Evolutionary conservation across 306 rosid genomes (phyloP), one percentile per base, ranked within the genome.

Genomic region (Acacia acuminata): DNA sequence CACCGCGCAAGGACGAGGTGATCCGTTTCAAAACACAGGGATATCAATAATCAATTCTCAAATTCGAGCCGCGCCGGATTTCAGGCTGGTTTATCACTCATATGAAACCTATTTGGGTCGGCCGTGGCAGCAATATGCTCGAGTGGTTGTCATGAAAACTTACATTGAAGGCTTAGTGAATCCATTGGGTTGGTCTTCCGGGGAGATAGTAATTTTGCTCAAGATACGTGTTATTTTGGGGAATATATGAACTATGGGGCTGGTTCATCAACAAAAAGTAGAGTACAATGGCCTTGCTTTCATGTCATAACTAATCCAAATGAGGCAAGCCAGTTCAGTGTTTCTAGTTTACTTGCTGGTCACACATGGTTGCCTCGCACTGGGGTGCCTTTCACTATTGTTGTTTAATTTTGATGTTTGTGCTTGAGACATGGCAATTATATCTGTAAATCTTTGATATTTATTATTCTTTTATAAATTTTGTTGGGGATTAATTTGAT

Each of bases 101-200:
- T 87, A 83, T 66, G 85, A 76, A 15, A 94, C 97, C 0, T 94
- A 88, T 77, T 80, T 93, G 76, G 98, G 97, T 24, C 90, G 97
- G 32, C 98, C 98, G 0, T 94, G 98, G 97, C 90, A 86, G 82
- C n/a, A 82, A 34, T 93, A 91, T 53, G 86, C 98, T 0, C 70
- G 97, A 71, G 89, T 90, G 0, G 94, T 89, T 2, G 81, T 90
- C 8, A 80, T 94, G 84, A 87, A 88, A 42, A 78, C 90, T 0
- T 94, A 84, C 51, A 48, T 94, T 1, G 98, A 88, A 51, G 71
- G 30, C 30, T 71, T 91, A 82, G 81, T 94, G 16, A 84, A 79
- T 81, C 87, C 2, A 4, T 10, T 4, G 6, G 70, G 70, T 0
- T 64, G 70, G 70, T 64, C 70, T 27, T 0, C 40, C 0, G 97